These are phyloP conservation scores for Oxalis stricta DNA, from an alignment of 441 rosid genomes.

Conservation along the genomic window DNA sequence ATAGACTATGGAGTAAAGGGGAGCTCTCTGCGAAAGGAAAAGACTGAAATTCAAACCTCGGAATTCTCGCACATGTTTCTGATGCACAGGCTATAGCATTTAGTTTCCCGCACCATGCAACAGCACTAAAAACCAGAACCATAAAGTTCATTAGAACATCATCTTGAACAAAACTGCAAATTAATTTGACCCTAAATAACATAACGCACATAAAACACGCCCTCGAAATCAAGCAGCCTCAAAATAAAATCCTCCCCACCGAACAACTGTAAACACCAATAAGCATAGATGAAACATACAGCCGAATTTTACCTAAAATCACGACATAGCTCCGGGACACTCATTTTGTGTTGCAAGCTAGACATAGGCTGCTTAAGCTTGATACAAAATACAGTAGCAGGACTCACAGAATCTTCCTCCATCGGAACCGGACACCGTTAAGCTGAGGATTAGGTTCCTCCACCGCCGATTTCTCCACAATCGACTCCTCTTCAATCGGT, in stretches of 20 bases:
- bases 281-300: neutral
- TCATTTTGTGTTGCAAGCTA: conserved; percentile 68
- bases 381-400: conserved; percentile 80
- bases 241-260: no score
- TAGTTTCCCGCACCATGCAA: conserved; percentile 98
- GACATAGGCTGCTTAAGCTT: conserved; percentile 79
- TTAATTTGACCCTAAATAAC: neutral
- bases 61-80: conserved; percentile 96
- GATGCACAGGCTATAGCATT: conserved; percentile 98
- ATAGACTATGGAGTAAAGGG: no score
- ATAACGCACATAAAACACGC: no score
- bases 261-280: neutral
- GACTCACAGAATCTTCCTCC: conserved; percentile 74
- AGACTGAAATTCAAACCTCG: conserved; percentile 63
- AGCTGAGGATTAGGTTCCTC: conserved; percentile 5
- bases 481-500: neutral
- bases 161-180: neutral
- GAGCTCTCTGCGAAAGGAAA: no score
- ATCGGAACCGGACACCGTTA: conserved; percentile 23
- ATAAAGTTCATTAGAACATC: no score
- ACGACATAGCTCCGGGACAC: conserved; percentile 82
- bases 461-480: conserved; percentile 9
- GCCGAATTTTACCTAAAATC: conserved; percentile 76
- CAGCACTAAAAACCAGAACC: conserved; percentile 52
- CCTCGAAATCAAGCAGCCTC: no score